These are phyloP conservation scores for Musa acuminata DNA, from an alignment of 176 grass and related monocot species.

Conservation along the genomic window DNA sequence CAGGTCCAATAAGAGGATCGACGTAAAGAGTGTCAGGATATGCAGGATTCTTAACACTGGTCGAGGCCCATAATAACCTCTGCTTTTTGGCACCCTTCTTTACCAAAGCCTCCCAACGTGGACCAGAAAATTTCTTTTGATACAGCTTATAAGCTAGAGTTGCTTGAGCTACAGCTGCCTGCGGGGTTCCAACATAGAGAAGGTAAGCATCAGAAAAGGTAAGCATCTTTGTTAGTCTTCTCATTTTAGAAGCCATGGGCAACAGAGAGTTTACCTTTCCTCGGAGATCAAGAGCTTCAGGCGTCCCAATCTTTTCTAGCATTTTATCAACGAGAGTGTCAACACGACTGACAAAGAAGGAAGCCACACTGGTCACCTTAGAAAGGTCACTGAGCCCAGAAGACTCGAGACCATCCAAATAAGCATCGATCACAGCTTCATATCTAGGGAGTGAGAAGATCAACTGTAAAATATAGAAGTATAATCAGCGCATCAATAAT, in stretches of 20 bases:
- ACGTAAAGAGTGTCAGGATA: no score
- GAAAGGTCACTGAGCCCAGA: constrained; percentile 73
- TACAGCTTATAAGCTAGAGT: no score
- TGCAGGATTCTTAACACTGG: constrained; percentile 90
- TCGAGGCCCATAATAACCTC: constrained; percentile 93
- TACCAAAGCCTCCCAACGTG: constrained; percentile 93
- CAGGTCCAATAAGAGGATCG: constrained; percentile 95
- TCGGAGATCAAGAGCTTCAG: constrained; percentile 75
- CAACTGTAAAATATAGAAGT: no score
- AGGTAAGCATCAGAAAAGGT: constrained; percentile 27
- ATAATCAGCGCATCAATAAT: no score
- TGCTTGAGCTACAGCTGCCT: no score
- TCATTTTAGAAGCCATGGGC: neutral
- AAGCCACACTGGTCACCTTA: constrained; percentile 91
- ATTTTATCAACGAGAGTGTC: constrained; percentile 86
- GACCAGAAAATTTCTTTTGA: constrained; percentile 97
- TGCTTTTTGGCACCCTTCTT: constrained; percentile 99
- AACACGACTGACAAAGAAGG: constrained; percentile 95
- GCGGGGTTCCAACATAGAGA: no score
- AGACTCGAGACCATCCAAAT: no score
- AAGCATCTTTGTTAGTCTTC: neutral
- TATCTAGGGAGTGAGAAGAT: no score
- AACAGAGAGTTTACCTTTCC: constrained; percentile 56
- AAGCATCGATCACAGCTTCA: no score
- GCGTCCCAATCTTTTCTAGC: constrained; percentile 94